These are phyloP conservation scores for Cystobasidium tubakii DNA, from an alignment of 768 basidiomycete genomes.

Conservation along the genomic window DNA sequence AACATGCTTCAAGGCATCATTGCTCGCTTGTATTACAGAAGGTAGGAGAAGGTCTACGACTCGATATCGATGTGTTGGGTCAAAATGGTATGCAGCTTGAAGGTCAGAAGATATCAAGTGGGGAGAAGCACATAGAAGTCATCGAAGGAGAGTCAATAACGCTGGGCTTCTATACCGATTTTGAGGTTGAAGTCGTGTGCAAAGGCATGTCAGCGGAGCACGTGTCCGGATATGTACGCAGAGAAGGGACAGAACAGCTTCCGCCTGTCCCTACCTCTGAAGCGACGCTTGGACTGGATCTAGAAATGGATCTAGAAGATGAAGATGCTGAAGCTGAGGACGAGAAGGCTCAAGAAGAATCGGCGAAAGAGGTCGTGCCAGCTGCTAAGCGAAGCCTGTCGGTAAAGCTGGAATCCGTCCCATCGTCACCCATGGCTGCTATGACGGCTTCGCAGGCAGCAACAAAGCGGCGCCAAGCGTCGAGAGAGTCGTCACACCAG, in stretches of 20 bases:
- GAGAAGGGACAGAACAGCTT: not conserved
- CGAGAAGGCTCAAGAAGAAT: not conserved
- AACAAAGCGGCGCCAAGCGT: not conserved
- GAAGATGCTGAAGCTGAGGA: slow-evolving; percentile 18
- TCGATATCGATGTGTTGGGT: slow-evolving; percentile 16
- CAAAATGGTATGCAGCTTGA: slow-evolving; percentile 36
- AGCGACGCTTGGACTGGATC: slow-evolving; percentile 15
- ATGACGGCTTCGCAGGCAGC: not conserved
- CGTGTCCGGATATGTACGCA: not conserved
- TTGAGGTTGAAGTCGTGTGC: not conserved
- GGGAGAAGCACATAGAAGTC: not conserved
- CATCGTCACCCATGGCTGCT: not conserved
- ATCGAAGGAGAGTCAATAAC: not conserved
- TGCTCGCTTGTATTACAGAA: not conserved
- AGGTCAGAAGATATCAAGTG: slow-evolving; percentile 11
- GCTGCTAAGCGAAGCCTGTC: not conserved
- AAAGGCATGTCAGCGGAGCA: not conserved
- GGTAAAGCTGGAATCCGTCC: not conserved
- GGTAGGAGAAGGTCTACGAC: not conserved
- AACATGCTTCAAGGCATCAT: slow-evolving; percentile 27
- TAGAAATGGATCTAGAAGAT: slow-evolving; percentile 10
- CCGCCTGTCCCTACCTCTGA: not conserved
- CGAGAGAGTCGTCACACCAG: not conserved
- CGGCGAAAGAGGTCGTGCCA: not conserved
- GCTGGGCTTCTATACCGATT: slow-evolving; percentile 11